Percentiles rank a stretch among this genome's conserved stretches.
phyloP scores from a whole-genome alignment of 1,284 basidiomycete genomes.

The Fomitopsis palustris region DNA sequence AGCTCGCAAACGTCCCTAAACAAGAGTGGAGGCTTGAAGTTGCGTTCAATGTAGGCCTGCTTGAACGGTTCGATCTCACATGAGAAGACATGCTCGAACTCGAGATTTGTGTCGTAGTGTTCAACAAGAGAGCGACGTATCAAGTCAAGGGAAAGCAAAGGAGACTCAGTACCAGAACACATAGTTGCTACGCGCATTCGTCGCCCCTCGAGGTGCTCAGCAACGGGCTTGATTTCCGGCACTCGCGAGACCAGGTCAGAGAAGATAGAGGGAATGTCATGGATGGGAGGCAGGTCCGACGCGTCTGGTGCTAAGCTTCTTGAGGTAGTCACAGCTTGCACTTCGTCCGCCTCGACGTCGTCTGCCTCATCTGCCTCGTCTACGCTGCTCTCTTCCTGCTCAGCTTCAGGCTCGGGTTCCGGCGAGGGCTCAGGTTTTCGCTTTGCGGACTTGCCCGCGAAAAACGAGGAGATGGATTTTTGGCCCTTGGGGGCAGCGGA shows the following conservation, averaged over 20 bases:
- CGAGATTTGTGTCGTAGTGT: slow-evolving; percentile 64
- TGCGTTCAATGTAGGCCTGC: slow-evolving; percentile 96
- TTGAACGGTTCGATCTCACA: slow-evolving; percentile 99
- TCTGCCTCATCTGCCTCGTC: slow-evolving; percentile 12
- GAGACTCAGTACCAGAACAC: slow-evolving; percentile 97
- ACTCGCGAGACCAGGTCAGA: slow-evolving; percentile 74
- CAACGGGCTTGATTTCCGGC: slow-evolving; percentile 68
- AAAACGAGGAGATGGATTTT: slow-evolving; percentile 54
- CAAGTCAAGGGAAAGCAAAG: slow-evolving; percentile 84
- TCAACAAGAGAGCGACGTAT: slow-evolving; percentile 74
- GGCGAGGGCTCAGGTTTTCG: neutral
- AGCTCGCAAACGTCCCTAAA: slow-evolving; percentile 96
- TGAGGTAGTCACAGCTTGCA: slow-evolving; percentile 6
- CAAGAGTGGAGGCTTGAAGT: slow-evolving; percentile 87
- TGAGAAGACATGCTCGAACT: slow-evolving; percentile 92
- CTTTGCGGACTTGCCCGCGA: slow-evolving; percentile 32
- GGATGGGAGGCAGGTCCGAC: slow-evolving; percentile 76
- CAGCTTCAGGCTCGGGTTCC: slow-evolving; percentile 10
- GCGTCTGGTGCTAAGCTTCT: slow-evolving; percentile 40
- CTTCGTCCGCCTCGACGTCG: slow-evolving; percentile 7
- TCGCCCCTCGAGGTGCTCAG: slow-evolving; percentile 71
- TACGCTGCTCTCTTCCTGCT: slow-evolving; percentile 26
- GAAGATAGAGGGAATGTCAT: slow-evolving; percentile 83
- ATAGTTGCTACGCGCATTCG: slow-evolving; percentile 93
- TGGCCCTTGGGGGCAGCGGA: slow-evolving; percentile 39